A percentile compares a stretch with the other conserved stretches of the same genome.
Evolutionary conservation across 2,329 filamentous ascomycete genomes (phyloP).

Genomic region (Hymenoscyphus occultus): DNA sequence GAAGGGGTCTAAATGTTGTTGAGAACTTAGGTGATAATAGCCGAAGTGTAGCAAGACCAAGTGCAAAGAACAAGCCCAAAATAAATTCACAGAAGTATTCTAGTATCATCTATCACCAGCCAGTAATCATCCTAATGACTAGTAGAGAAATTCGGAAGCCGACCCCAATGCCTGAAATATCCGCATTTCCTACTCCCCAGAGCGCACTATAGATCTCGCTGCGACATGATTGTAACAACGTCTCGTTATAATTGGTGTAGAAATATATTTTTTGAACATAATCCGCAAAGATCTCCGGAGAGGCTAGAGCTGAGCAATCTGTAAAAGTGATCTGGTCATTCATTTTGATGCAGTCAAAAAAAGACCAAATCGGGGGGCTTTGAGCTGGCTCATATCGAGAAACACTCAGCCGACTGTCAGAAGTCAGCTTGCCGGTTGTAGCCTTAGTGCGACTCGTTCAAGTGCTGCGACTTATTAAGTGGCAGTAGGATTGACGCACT

Average conservation of each 20-base stretch:
- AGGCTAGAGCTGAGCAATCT: conserved; percentile 11
- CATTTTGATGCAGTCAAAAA: conserved; percentile 2
- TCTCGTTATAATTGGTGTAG: conserved; percentile 12
- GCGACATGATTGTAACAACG: conserved; percentile 12
- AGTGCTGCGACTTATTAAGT: background rate
- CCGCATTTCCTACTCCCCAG: conserved; percentile 20
- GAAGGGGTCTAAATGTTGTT: background rate
- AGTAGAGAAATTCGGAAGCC: background rate
- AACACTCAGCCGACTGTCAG: background rate
- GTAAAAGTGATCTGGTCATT: background rate
- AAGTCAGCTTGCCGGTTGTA: background rate
- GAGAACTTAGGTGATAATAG: background rate
- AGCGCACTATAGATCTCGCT: conserved; percentile 19
- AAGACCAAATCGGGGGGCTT: background rate
- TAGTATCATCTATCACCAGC: conserved; percentile 15
- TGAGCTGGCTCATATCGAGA: background rate
- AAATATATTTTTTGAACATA: conserved; percentile 17
- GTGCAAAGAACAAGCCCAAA: conserved; percentile 12
- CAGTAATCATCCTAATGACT: background rate
- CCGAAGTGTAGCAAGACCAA: background rate
- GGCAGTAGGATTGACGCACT: background rate
- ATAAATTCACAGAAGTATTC: conserved; percentile 16
- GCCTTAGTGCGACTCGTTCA: background rate
- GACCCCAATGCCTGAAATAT: conserved; percentile 21
- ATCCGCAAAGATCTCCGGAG: conserved; percentile 9